Percentiles rank a stretch among this genome's conserved stretches.
These are phyloP conservation scores for Ophiobolus disseminans DNA, from an alignment of 2,329 filamentous ascomycete species.

Conservation along the genomic window DNA sequence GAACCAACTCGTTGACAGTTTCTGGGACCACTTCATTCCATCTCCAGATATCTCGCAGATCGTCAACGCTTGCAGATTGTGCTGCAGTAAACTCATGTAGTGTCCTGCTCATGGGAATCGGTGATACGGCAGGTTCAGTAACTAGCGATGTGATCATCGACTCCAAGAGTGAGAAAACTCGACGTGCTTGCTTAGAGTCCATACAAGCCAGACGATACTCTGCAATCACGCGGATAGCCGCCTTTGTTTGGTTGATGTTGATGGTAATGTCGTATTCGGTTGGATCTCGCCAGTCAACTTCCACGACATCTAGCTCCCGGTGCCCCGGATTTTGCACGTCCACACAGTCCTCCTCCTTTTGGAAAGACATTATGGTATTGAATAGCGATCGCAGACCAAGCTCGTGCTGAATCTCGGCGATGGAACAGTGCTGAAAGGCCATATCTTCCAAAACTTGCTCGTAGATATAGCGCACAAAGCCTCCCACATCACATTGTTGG, in stretches of 20 bases:
- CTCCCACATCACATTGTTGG: not conserved
- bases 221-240: too few species aligned
- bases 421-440: constrained; percentile 23
- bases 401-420: constrained; percentile 54
- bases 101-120: too few species aligned
- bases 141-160: not conserved
- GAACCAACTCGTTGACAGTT: not conserved
- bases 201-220: too few species aligned
- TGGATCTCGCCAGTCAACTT: not conserved
- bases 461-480: constrained; percentile 1
- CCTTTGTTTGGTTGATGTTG: not conserved
- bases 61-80: too few species aligned
- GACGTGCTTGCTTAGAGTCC: not conserved
- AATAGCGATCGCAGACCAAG: constrained; percentile 48
- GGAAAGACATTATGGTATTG: constrained; percentile 41
- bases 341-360: not conserved
- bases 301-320: not conserved
- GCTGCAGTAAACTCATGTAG: too few species aligned
- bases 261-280: not conserved
- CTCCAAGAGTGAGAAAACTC: not conserved
- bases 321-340: not conserved
- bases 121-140: not conserved
- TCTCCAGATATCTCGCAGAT: not conserved
- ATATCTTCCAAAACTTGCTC: constrained; percentile 20
- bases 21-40: not conserved